These are phyloP conservation scores for Chimonanthus praecox DNA, from an alignment of 164 flowering plant species.

Conservation along the genomic window DNA sequence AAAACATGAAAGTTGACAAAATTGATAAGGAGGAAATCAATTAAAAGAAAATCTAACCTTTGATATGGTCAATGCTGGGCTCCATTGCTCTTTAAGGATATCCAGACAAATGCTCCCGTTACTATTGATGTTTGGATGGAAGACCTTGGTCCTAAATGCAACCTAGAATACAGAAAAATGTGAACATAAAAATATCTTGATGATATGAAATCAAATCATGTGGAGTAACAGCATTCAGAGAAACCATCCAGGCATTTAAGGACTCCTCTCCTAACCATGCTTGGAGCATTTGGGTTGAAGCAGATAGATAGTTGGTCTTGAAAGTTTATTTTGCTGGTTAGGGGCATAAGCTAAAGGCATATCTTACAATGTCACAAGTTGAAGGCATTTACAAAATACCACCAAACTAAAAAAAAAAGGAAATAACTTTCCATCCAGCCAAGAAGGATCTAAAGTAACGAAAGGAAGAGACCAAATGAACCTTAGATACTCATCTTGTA, in stretches of 20 bases:
- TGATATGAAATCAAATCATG: no score
- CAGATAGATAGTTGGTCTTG: no score
- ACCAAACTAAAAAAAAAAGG: not conserved
- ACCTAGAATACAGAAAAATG: slow-evolving; percentile 10
- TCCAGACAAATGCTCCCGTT: slow-evolving; percentile 21
- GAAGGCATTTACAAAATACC: no score
- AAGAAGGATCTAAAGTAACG: not conserved
- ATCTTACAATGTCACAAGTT: no score
- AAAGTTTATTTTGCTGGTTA: no score
- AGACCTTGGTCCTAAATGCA: slow-evolving; percentile 18
- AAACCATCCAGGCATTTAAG: not conserved
- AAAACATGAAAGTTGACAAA: not conserved
- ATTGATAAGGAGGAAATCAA: not conserved
- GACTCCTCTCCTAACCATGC: no score
- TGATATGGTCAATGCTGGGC: slow-evolving; percentile 19
- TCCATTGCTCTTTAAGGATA: slow-evolving; percentile 21
- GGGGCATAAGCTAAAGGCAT: no score
- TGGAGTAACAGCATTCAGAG: not conserved
- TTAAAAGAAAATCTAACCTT: slow-evolving; percentile 10
- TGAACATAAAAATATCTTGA: not conserved
- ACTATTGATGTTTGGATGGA: slow-evolving; percentile 23
- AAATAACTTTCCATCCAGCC: not conserved
- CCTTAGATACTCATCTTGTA: not conserved
- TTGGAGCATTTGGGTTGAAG: no score
- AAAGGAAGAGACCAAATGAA: not conserved